phyloP scores from a whole-genome alignment of 2,329 filamentous ascomycete species.

The Zalaria obscura region DNA sequence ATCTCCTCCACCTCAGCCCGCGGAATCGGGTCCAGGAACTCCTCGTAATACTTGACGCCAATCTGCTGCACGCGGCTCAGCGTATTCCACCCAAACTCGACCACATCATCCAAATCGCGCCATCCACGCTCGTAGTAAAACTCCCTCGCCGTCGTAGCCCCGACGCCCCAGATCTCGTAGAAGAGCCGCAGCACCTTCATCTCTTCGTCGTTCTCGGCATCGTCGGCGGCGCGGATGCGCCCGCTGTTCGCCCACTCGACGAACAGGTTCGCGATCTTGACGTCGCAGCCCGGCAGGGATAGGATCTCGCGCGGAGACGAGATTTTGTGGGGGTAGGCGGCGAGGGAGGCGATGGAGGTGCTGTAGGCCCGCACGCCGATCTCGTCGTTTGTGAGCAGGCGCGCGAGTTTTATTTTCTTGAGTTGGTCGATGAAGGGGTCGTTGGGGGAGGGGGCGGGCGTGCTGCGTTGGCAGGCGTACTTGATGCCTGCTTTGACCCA shows the following conservation, averaged over 20 bases:
- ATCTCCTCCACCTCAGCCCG: slow-evolving; percentile 62
- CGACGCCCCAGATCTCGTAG: slow-evolving; percentile 86
- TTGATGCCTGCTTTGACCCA: slow-evolving; percentile 49
- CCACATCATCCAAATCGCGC: slow-evolving; percentile 72
- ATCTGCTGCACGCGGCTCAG: slow-evolving; percentile 80
- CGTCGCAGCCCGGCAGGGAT: slow-evolving; percentile 62
- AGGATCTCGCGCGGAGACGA: slow-evolving; percentile 27
- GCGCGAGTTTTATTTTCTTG: slow-evolving; percentile 56
- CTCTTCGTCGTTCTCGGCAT: slow-evolving; percentile 49
- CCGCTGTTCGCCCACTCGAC: slow-evolving; percentile 54
- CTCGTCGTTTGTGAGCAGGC: slow-evolving; percentile 58
- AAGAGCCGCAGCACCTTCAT: slow-evolving; percentile 55
- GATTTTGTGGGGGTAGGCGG: slow-evolving; percentile 59
- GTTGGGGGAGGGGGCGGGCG: slow-evolving; percentile 58
- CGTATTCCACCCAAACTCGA: slow-evolving; percentile 65
- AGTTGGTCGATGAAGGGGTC: slow-evolving; percentile 59
- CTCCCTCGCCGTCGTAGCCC: slow-evolving; percentile 61
- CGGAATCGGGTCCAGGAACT: slow-evolving; percentile 59
- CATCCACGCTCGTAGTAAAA: slow-evolving; percentile 68
- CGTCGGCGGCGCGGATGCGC: slow-evolving; percentile 46
- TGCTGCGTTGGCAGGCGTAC: slow-evolving; percentile 72
- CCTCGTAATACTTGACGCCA: slow-evolving; percentile 84
- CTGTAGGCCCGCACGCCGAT: slow-evolving; percentile 79
- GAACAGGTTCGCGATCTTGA: slow-evolving; percentile 66
- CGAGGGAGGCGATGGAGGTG: slow-evolving; percentile 67